Evolutionary conservation across 345 rosid genomes (phyloP).

Genomic region (Isatis tinctoria): DNA sequence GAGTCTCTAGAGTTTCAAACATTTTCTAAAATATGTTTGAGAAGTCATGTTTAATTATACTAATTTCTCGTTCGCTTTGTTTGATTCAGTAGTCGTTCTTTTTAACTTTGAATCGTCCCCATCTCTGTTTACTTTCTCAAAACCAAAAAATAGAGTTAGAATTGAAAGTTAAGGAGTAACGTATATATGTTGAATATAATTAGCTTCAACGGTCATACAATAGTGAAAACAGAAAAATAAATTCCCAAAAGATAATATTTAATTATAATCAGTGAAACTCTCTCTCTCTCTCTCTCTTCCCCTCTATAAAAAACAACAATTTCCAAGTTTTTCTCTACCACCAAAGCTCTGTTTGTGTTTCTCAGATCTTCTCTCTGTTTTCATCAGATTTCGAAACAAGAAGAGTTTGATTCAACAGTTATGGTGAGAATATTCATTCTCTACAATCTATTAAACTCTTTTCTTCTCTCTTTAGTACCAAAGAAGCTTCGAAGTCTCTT

Average conservation of each 20-base stretch:
- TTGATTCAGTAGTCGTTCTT: not conserved
- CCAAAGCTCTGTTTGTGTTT: conserved; percentile 22
- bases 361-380: conserved; percentile 15
- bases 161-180: not conserved
- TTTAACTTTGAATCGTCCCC: not conserved
- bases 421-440: conserved; percentile 33
- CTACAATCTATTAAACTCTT: conserved; percentile 26
- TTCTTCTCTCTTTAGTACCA: conserved; percentile 32
- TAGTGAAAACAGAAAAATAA: not conserved
- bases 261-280: not conserved
- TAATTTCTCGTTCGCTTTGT: not conserved
- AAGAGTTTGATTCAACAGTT: conserved; percentile 10
- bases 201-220: conserved; percentile 1
- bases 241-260: not conserved
- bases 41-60: not conserved
- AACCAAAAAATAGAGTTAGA: not conserved
- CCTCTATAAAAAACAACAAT: not conserved
- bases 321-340: conserved; percentile 16
- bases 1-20: conserved; percentile 15
- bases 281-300: not conserved
- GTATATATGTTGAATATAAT: not conserved
- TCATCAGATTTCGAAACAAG: not conserved
- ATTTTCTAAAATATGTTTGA: not conserved
- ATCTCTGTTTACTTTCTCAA: not conserved
- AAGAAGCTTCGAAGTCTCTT: conserved; percentile 26